Conservation (phyloP, 2,329 filamentous ascomycete species). For the Orbilia javanica region DNA sequence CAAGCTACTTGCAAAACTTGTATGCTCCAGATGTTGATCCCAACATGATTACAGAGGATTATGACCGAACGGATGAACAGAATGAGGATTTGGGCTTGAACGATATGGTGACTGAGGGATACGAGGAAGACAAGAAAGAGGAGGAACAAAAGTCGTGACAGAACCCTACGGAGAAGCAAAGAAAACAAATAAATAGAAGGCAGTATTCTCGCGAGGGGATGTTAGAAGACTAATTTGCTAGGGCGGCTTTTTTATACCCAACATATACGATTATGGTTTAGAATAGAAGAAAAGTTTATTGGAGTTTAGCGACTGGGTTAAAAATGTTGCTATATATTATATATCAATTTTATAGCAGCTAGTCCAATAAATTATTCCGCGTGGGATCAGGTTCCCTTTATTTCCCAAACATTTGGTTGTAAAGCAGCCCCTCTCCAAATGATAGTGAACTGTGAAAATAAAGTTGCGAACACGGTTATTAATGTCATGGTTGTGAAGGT, state of each 20-base stretch:
- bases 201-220: background rate
- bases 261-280: background rate
- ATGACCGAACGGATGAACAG: constrained; percentile 88
- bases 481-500: background rate
- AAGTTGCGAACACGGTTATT: background rate
- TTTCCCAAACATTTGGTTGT: background rate
- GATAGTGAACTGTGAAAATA: background rate
- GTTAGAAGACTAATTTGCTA: background rate
- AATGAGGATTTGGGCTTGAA: constrained; percentile 90
- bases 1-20: constrained; percentile 92
- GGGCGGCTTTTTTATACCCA: background rate
- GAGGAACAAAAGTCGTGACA: constrained; percentile 24
- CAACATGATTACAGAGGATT: constrained; percentile 83
- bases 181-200: background rate
- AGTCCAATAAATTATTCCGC: background rate
- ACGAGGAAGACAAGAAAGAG: constrained; percentile 72
- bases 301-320: background rate
- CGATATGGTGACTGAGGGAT: constrained; percentile 93
- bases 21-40: constrained; percentile 83
- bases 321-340: constrained; percentile 1
- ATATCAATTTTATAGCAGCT: background rate
- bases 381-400: background rate
- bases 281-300: constrained; percentile 1
- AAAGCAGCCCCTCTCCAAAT: background rate
- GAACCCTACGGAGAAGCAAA: background rate